Conservation (phyloP, 805 yeast species). For the Pichia cabralensis region DNA sequence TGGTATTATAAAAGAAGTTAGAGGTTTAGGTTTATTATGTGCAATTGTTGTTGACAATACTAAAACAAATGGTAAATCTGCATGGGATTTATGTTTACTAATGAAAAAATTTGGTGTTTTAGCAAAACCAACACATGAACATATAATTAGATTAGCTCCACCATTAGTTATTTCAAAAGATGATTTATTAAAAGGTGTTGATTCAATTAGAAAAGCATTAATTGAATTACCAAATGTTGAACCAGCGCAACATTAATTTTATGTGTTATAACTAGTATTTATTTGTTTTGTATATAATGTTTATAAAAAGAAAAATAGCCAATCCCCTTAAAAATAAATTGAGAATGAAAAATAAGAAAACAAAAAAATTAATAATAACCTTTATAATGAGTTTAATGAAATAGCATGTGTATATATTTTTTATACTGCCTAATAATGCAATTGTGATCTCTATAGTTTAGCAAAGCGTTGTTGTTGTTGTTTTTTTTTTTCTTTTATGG, state of each 20-base stretch:
- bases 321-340: too few species aligned
- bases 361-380: too few species aligned
- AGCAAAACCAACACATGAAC: slow-evolving; percentile 93
- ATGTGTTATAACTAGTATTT: not conserved
- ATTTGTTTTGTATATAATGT: too few species aligned
- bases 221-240: slow-evolving; percentile 44
- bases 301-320: too few species aligned
- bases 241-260: slow-evolving; percentile 30
- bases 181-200: slow-evolving; percentile 75
- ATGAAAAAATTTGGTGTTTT: slow-evolving; percentile 84
- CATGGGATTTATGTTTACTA: slow-evolving; percentile 90
- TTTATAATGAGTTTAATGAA: too few species aligned
- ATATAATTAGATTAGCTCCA: slow-evolving; percentile 92
- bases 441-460: too few species aligned
- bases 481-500: too few species aligned
- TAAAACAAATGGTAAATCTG: slow-evolving; percentile 80
- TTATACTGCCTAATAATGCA: too few species aligned
- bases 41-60: slow-evolving; percentile 86
- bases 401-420: too few species aligned
- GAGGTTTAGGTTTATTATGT: slow-evolving; percentile 80
- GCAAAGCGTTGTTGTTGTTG: too few species aligned
- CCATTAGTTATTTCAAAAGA: slow-evolving; percentile 86
- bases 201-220: slow-evolving; percentile 55
- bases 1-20: slow-evolving; percentile 49
- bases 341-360: too few species aligned